Evolutionary conservation across 2,329 filamentous ascomycete genomes (phyloP), one percentile per base, ranked within the genome.

Genomic region (Gaeumannomyces sp.): DNA sequence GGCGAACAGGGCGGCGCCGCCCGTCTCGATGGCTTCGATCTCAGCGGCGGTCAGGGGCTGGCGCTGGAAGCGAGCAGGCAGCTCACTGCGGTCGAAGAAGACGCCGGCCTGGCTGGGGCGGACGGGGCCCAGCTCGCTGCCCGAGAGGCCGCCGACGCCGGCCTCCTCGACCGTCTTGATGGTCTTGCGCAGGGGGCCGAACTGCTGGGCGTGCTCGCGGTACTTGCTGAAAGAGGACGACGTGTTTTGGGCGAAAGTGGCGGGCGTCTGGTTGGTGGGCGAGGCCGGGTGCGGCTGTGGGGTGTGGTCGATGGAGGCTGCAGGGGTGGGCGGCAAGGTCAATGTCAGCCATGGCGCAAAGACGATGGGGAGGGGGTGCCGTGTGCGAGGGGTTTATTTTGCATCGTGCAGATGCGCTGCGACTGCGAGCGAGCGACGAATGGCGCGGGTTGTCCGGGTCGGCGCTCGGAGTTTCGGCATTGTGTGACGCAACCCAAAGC

Each of bases 11-110:
- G 83, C 78, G 45, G 94, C 95, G 65, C 95, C 95, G 64, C 93
- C 95, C 65, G 92, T 95, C 85, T 97, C 93, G 73, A 99, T 85
- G 28, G 93, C 93, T 77, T 98, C 95, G 67, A 99, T 99, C 85
- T 99, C 95, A 59, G 88, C 88, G 71, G 88, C 78, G 53, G 85
- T 89, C 79, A 93, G 90, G 16, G 87, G 84, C 61, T 85, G 80
- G 69, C 92, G 85, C 73, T 89, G 87, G 85, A 97, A 99, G 72
- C 94, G 87, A 68, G 82, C 76, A 25, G 95, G 94, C 29, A 99
- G 87, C 79, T 99, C 91, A 71, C 87, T 91, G 71, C 93, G 87
- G 77, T 98, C 95, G 75, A 97, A 97, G 77, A 84, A 92, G 76
- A 92, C 81, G 70, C 94, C 94, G 53, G 19, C 22, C 72, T 86